Evolutionary conservation across 805 yeast genomes (phyloP).

Genomic region (Candida nonsorbophila): DNA sequence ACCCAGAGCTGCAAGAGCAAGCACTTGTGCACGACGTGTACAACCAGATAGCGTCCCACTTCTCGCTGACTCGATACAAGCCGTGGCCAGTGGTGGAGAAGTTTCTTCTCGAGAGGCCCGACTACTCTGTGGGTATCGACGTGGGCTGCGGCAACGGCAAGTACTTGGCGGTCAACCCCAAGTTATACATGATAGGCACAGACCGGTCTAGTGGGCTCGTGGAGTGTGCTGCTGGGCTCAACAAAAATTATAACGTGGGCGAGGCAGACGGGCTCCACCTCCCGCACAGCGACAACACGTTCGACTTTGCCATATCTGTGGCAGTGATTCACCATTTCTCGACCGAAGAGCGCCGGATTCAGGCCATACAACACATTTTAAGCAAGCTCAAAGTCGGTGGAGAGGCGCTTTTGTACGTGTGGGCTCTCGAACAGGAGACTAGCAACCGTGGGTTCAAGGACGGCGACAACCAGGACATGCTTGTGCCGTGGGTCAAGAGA

Average conservation of each 20-base stretch:
- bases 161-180: slow-evolving; percentile 66
- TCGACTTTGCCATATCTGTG: slow-evolving; percentile 87
- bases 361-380: slow-evolving; percentile 68
- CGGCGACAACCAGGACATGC: slow-evolving; percentile 87
- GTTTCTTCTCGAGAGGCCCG: slow-evolving; percentile 46
- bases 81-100: slow-evolving; percentile 95
- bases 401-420: slow-evolving; percentile 76
- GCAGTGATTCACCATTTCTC: slow-evolving; percentile 96
- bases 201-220: slow-evolving; percentile 70
- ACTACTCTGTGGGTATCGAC: slow-evolving; percentile 75
- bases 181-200: slow-evolving; percentile 67
- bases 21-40: slow-evolving; percentile 87
- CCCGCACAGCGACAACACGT: slow-evolving; percentile 31
- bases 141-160: slow-evolving; percentile 98
- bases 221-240: slow-evolving; percentile 50
- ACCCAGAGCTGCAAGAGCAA: slow-evolving; percentile 62
- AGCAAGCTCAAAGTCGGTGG: slow-evolving; percentile 57
- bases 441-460: slow-evolving; percentile 88
- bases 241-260: slow-evolving; percentile 46
- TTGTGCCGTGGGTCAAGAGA: slow-evolving; percentile 85
- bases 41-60: slow-evolving; percentile 87
- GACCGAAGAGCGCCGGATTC: slow-evolving; percentile 71
- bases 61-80: slow-evolving; percentile 88
- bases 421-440: slow-evolving; percentile 92
- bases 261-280: slow-evolving; percentile 75